phyloP scores from a whole-genome alignment of 2,329 filamentous ascomycete genomes.

The Fusarium nematophilum region DNA sequence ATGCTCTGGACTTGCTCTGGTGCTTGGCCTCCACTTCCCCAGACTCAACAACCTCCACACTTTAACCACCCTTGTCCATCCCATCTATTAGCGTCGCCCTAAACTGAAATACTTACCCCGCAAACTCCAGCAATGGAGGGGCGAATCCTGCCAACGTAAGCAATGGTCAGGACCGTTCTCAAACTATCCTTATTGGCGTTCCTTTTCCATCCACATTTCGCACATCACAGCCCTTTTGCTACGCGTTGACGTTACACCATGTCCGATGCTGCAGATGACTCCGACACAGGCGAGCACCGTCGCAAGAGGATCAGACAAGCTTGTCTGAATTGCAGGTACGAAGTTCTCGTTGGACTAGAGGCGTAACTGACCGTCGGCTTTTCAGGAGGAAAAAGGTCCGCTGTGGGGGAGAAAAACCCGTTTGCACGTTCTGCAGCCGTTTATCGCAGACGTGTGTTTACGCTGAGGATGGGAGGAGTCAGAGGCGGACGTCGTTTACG shows the following conservation, averaged over 20 bases:
- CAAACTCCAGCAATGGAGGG: too few species aligned
- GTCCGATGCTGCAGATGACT: not conserved
- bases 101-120: not conserved
- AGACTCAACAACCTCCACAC: too few species aligned
- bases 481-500: too few species aligned
- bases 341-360: not conserved
- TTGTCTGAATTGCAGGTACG: conserved; percentile 28
- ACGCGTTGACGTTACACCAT: not conserved
- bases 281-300: not conserved
- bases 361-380: not conserved
- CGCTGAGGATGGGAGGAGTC: not conserved
- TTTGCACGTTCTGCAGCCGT: not conserved
- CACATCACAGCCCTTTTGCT: not conserved
- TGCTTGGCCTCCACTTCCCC: too few species aligned
- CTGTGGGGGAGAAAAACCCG: not conserved
- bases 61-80: too few species aligned
- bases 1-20: too few species aligned
- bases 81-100: not conserved
- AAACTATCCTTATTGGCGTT: too few species aligned
- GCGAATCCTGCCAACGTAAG: not conserved
- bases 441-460: not conserved
- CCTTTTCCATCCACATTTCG: not conserved
- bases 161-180: too few species aligned
- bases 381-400: conserved; percentile 30
- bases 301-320: conserved; percentile 16